Base-by-base conservation (phyloP, 2,329 filamentous ascomycete species). In the Nemania serpens region DNA sequence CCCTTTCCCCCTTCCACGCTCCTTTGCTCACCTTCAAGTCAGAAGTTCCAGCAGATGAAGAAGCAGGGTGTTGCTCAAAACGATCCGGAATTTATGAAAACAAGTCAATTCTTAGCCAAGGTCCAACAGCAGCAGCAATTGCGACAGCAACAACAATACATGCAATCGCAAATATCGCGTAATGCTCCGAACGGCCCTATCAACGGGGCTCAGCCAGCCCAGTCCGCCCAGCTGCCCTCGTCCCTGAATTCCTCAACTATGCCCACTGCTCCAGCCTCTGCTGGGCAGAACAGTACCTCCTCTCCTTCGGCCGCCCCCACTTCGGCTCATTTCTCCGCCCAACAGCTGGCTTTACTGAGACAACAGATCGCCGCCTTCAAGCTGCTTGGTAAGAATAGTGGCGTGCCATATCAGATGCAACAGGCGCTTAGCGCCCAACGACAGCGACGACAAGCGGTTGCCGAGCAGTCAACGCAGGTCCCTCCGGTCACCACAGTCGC, bases 331-430 rank as follows among this genome's bases (percentile, higher is more conserved):
- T 93, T 97, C 73, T 88, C 88, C 12, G 84, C 85, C 22, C 90
- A 95, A 58, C 95, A 99, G 74, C 79, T 97, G 47, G 82, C 84
- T 22, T 86, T 91, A 45, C 79, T 99, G 10, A 84, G 91, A 62
- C 88, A 91, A 66, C 95, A 99, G 74, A 97, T 98, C 52, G 84
- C 89, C 69, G 93, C 94, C 0, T 98, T 97, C 78, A 96, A 96
- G 76, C 84, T 93, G 67, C 82, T 99, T 3, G 89, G 91, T 5
- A 96, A 95, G 76, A 97, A 97, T 68, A 82, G 90, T 13, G 89
- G 93, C 0, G 86, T 98, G 3, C 92, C 94, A 1, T 77, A 85
- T 33, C 84, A 86, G 64, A 84, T 97, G 66, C 92, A 96, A 73
- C 90, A 94, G 71, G 87, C 90, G 50, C 88, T 98, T 39, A 96